These are phyloP conservation scores for Barnettozyma californica DNA, from an alignment of 805 yeast genomes.

Conservation along the genomic window DNA sequence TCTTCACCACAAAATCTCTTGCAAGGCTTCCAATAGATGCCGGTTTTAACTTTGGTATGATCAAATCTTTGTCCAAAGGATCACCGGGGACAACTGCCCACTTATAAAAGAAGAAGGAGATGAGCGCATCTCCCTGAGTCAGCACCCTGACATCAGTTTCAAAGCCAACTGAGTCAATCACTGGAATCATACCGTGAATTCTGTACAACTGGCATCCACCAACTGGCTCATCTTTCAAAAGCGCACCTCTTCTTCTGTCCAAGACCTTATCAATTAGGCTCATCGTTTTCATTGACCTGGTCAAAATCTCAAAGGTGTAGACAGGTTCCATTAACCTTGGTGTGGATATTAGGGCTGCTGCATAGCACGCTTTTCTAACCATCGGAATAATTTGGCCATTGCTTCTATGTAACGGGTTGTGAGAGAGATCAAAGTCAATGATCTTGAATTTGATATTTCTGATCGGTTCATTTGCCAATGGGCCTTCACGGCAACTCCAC, in stretches of 20 bases:
- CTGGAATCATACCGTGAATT: conserved; percentile 68
- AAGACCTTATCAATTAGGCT: conserved; percentile 46
- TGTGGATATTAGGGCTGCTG: conserved; percentile 69
- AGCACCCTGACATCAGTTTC: conserved; percentile 79
- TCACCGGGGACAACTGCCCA: conserved; percentile 90
- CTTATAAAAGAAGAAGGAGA: conserved; percentile 55
- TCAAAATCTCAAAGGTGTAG: conserved; percentile 53
- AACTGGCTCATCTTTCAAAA: conserved; percentile 44
- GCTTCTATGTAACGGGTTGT: conserved; percentile 42
- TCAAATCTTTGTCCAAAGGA: conserved; percentile 66
- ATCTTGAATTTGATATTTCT: conserved; percentile 66
- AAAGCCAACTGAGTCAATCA: conserved; percentile 84
- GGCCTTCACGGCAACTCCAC: conserved; percentile 85
- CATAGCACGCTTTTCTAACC: conserved; percentile 76
- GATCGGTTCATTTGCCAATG: conserved; percentile 83
- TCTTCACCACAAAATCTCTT: conserved; percentile 84
- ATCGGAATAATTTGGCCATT: conserved; percentile 77
- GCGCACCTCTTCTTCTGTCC: conserved; percentile 65
- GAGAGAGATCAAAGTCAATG: conserved; percentile 51
- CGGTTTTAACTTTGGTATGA: conserved; percentile 66
- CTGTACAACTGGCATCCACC: conserved; percentile 67
- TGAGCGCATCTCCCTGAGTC: conserved; percentile 74
- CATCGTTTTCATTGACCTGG: conserved; percentile 42
- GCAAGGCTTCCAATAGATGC: conserved; percentile 69
- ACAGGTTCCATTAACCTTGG: conserved; percentile 84